Evolutionary conservation across 345 rosid species (phyloP).

Genomic region (Murraya koenigii): DNA sequence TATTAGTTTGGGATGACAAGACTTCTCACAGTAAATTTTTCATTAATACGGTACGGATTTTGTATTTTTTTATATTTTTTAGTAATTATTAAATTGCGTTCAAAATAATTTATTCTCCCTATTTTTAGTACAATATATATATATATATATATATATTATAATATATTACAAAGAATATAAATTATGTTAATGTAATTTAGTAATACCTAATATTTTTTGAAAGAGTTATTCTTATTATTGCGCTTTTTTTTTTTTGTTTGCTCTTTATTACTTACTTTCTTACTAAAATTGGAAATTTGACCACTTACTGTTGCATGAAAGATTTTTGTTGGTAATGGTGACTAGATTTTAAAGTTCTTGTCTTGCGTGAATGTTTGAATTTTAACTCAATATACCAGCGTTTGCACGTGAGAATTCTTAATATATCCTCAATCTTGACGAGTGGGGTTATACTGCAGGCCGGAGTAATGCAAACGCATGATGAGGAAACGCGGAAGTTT

Average conservation of each 20-base stretch:
- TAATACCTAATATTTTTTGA: too few relatives aligned
- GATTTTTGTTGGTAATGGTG: not conserved
- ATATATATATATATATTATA: too few relatives aligned
- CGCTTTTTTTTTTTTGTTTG: too few relatives aligned
- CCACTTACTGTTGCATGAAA: not conserved
- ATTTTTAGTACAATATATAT: too few relatives aligned
- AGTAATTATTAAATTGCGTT: too few relatives aligned
- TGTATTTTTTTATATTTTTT: too few relatives aligned
- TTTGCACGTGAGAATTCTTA: not conserved
- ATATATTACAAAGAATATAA: too few relatives aligned
- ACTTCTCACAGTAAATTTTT: slow-evolving; percentile 76
- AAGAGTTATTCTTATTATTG: too few relatives aligned
- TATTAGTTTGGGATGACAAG: slow-evolving; percentile 94
- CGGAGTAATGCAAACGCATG: slow-evolving; percentile 79
- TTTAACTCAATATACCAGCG: too few relatives aligned
- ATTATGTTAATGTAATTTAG: too few relatives aligned
- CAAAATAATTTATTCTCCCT: too few relatives aligned
- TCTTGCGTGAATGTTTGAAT: too few relatives aligned
- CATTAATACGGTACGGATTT: slow-evolving; percentile 55
- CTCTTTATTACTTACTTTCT: not conserved
- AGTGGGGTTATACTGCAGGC: slow-evolving; percentile 26
- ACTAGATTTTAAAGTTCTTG: not conserved
- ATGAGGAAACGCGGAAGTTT: slow-evolving; percentile 69
- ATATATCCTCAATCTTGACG: not conserved
- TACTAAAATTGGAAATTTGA: slow-evolving; percentile 2